A percentile compares a stretch with the other conserved stretches of the same genome.
Evolutionary conservation across 2,329 filamentous ascomycete species (phyloP).

Genomic region (Nemania bipapillata): DNA sequence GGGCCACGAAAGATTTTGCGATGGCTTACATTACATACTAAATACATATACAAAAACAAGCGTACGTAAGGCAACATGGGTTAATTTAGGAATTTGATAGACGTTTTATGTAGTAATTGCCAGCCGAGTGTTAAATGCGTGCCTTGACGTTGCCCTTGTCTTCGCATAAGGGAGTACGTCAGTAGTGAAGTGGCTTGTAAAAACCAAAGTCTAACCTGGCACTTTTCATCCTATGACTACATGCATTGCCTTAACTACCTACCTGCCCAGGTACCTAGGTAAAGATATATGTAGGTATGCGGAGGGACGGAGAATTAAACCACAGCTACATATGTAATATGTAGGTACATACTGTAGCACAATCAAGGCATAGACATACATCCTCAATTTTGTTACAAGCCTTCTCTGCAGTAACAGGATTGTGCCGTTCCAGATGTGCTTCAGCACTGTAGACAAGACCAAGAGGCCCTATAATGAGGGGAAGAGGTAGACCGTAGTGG

Average conservation of each 20-base stretch:
- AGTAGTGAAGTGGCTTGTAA: constrained; percentile 5
- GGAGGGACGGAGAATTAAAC: not conserved
- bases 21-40: not conserved
- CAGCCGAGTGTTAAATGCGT: constrained; percentile 11
- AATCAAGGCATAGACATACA: not conserved
- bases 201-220: not conserved
- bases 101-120: constrained; percentile 3
- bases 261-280: no score
- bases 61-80: no score
- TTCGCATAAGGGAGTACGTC: constrained; percentile 9
- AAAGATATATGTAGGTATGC: not conserved
- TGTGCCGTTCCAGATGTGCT: constrained; percentile 28
- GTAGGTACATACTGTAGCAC: no score
- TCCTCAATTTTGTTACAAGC: constrained; percentile 15
- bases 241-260: not conserved
- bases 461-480: not conserved
- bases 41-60: no score
- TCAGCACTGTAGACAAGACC: not conserved
- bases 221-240: not conserved
- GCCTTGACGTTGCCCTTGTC: not conserved
- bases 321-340: no score
- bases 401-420: constrained; percentile 15
- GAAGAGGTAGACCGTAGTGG: not conserved
- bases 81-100: not conserved
- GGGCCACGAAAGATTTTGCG: not conserved